Evolutionary conservation across 1,284 basidiomycete genomes (phyloP), one percentile per base, ranked within the genome.

Genomic region (Rhodotorula sp.): DNA sequence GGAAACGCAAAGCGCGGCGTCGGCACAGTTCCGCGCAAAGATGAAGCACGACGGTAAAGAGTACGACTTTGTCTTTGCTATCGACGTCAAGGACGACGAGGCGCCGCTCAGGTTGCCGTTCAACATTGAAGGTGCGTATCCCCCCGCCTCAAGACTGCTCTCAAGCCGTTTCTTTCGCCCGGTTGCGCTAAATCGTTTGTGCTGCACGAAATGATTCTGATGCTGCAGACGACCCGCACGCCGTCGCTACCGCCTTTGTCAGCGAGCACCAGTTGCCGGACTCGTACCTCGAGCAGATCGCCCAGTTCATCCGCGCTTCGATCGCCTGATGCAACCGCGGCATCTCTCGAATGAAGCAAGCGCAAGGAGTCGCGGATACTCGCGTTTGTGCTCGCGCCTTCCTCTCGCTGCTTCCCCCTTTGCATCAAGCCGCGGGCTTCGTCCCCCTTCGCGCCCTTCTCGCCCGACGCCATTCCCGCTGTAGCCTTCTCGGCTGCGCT

Each of bases 41-140:
- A 74, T 61, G 70, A 9, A 58, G 39, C 61, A 91, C 80, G 78
- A 83, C 34, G 97, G 97, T 37, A 89, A 90, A 79, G 94, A 97
- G 82, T 99, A 95, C 79, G 97, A 99, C 82, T 96, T 97, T 78
- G 95, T 99, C 13, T 98, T 98, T 78, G 93, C 96, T 78, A 95
- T 99, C 29, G 97, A 98, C 79, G 91, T 98, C 39, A 86, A 92
- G 75, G 97, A 99, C 76, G 96, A 94, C 17, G 88, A 88, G 48
- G 95, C 96, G 10, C 90, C 95, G 3, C 84, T 99, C 70, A 97
- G 97, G 80, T 85, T 99, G 50, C 94, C 96, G 0, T 98, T 91
- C 82, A 98, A 98, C 50, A 41, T 60, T 17, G 69, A 56, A 4
- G 73, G 75, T 70, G 34, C n/a, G 70, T 32, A 12, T 22, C 4